Evolutionary conservation across 2,329 filamentous ascomycete genomes (phyloP).

Genomic region (Parascedosporium putredinis): DNA sequence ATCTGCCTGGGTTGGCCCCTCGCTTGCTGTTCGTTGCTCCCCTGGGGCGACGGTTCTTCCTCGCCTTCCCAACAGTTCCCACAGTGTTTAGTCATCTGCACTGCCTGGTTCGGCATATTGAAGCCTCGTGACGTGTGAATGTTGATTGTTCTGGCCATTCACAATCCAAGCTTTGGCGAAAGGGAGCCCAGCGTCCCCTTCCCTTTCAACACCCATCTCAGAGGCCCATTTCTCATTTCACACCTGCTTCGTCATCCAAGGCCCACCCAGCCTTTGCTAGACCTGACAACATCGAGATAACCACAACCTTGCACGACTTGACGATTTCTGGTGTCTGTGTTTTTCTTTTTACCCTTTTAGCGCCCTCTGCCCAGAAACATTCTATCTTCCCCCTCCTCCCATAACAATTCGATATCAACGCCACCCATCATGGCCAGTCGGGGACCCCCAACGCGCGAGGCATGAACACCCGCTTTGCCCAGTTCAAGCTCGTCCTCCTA

Average conservation of each 20-base stretch:
- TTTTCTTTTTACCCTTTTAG: too few relatives aligned
- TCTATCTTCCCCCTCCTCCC: too few relatives aligned
- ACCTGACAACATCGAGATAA: not conserved
- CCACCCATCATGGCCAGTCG: conserved; percentile 68
- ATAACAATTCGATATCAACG: not conserved
- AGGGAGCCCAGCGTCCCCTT: not conserved
- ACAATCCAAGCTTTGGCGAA: conserved; percentile 1
- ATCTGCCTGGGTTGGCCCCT: too few relatives aligned
- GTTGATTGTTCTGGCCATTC: conserved; percentile 2
- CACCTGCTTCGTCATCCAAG: conserved; percentile 5
- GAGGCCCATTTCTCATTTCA: not conserved
- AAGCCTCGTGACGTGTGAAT: conserved; percentile 7
- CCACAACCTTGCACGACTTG: not conserved
- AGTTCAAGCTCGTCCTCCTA: conserved; percentile 96
- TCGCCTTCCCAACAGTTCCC: too few relatives aligned
- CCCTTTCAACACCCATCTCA: conserved; percentile 3
- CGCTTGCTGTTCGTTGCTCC: too few relatives aligned
- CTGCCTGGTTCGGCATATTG: not conserved
- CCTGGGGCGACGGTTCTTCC: too few relatives aligned
- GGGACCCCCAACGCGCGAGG: conserved; percentile 55
- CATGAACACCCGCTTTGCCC: conserved; percentile 79
- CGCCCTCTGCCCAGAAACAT: too few relatives aligned
- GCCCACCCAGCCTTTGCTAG: not conserved
- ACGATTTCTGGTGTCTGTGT: too few relatives aligned
- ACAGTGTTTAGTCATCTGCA: not conserved